Base-by-base conservation (phyloP, 345 rosid species). In the Eucalyptus viminalis region DNA sequence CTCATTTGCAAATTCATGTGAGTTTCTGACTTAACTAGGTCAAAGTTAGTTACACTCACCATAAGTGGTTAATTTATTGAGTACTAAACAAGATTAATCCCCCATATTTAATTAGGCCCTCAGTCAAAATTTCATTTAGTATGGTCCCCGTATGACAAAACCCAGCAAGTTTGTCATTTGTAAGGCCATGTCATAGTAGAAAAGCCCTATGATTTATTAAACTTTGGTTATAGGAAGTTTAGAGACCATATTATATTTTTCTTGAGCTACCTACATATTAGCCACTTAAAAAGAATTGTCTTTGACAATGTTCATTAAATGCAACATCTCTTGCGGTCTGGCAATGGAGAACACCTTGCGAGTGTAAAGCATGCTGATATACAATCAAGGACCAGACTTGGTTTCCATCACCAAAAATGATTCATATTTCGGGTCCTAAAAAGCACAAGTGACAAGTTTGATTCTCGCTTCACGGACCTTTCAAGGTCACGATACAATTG, bases 21-120 rank as follows among this genome's bases (percentile, higher is more conserved):
- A 65, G 2, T 65, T 65, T n/a, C 19, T 65, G 21, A 65, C 76
- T 65, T 65, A 65, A 65, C 76, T n/a, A 65, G 31, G 37, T 65
- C 37, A 29, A 65, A 65, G 37, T 1, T 65, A 65, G 37, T 60
- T 27, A 60, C 8, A 0, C 0, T 11, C n/a, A 60, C 1, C 31
- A 12, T 16, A 65, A 14, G 2, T 7, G 19, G 10, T 65, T 65
- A 65, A 65, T 65, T n/a, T 37, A 19, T 76, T 19, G 7, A 37
- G 83, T 21, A 21, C 27, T 37, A 19, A 6, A 76, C 45, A 76
- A 37, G 47, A 76, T 40, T 37, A 76, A 10, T 37, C 15, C 27
- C 24, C 83, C 4, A 2, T 12, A 37, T 44, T 3, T 37, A 76
- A 37, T 21, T 6, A 76, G 43, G 14, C 45, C 80, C 27, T 37